Conservation (phyloP, 768 basidiomycete genomes). For the Boletellus ananiceps region DNA sequence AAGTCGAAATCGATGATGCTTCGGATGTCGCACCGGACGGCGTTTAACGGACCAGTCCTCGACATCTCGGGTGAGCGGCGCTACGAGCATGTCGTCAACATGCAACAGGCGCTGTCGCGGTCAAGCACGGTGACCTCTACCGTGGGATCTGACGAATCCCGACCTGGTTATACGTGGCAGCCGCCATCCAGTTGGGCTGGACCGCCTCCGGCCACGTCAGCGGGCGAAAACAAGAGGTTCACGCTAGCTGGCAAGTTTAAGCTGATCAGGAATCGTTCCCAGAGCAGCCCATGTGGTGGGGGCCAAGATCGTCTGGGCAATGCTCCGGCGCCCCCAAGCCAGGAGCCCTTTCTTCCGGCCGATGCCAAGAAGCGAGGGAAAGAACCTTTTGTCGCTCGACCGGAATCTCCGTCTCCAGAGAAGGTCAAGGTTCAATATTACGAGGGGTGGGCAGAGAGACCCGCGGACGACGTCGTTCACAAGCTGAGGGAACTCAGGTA, state of each 20-base stretch:
- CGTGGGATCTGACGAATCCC: neutral
- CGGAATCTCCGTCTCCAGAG: neutral
- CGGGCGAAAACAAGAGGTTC: neutral
- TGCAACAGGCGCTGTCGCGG: neutral
- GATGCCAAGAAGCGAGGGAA: neutral
- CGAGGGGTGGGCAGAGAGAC: constrained; percentile 21
- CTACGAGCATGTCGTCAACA: neutral
- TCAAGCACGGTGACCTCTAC: neutral
- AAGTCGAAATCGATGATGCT: neutral
- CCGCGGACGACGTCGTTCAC: constrained; percentile 29
- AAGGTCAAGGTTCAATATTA: constrained; percentile 9
- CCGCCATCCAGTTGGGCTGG: constrained; percentile 27
- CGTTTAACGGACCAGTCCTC: neutral
- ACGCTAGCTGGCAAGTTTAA: neutral
- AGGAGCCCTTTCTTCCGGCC: neutral
- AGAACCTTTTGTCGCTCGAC: neutral
- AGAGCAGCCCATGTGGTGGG: neutral
- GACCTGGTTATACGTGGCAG: constrained; percentile 10
- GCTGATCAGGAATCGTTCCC: neutral
- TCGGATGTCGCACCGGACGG: neutral
- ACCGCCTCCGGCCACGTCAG: neutral
- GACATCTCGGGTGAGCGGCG: neutral
- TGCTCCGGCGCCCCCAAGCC: neutral
- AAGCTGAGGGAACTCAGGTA: constrained; percentile 23
- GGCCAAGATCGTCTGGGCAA: neutral